Conservation (phyloP, 306 rosid genomes). For the Crataegus laevigata region DNA sequence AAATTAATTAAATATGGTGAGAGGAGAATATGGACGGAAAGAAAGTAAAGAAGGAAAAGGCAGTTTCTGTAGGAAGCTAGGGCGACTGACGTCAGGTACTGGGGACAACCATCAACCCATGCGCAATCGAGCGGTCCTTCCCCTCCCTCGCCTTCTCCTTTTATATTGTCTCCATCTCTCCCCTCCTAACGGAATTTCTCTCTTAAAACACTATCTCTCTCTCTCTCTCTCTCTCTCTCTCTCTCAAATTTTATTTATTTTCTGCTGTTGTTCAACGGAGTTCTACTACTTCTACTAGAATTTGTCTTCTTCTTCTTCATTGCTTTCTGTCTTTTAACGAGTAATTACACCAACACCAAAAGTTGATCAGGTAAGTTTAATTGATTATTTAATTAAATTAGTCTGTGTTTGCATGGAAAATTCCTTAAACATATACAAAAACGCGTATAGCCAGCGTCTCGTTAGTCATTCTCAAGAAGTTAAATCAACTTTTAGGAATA, state of each 20-base stretch:
- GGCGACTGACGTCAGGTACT: slow-evolving; percentile 46
- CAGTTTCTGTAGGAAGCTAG: slow-evolving; percentile 19
- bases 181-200: slow-evolving; percentile 28
- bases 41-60: slow-evolving; percentile 1
- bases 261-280: not conserved
- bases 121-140: slow-evolving; percentile 91
- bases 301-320: slow-evolving; percentile 28
- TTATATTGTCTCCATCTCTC: slow-evolving; percentile 39
- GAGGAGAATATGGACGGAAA: slow-evolving; percentile 1
- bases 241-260: not conserved
- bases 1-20: not conserved
- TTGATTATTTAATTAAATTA: not conserved
- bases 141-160: slow-evolving; percentile 4
- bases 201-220: not conserved
- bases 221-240: not conserved
- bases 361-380: slow-evolving; percentile 1
- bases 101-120: slow-evolving; percentile 77
- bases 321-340: slow-evolving; percentile 25
- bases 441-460: not conserved
- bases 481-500: not conserved
- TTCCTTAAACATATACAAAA: not conserved
- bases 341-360: slow-evolving; percentile 4
- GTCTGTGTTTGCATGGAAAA: slow-evolving; percentile 2
- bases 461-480: not conserved
- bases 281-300: not conserved